phyloP scores from a whole-genome alignment of 768 basidiomycete genomes.

The Chalciporus sphaerocephalus region DNA sequence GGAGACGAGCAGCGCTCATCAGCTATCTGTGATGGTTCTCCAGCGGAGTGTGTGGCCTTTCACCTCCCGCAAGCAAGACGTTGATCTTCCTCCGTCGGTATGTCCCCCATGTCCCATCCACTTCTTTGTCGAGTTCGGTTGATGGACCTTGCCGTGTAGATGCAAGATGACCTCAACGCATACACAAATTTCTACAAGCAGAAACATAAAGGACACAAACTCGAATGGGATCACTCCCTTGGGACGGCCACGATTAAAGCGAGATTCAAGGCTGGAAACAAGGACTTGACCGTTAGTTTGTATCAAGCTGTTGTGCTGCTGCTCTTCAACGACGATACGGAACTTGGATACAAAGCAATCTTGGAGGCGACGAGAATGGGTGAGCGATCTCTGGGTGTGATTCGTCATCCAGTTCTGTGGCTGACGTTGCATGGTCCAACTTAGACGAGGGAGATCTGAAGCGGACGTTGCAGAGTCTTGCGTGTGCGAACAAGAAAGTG shows the following conservation, averaged over 20 bases:
- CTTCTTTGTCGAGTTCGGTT: slow-evolving; percentile 2
- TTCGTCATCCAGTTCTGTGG: neutral
- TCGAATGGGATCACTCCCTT: slow-evolving; percentile 85
- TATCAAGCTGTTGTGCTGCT: slow-evolving; percentile 86
- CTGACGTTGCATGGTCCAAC: neutral
- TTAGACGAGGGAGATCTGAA: slow-evolving; percentile 68
- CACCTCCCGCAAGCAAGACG: slow-evolving; percentile 42
- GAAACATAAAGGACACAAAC: slow-evolving; percentile 69
- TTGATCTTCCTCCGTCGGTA: slow-evolving; percentile 54
- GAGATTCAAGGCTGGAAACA: slow-evolving; percentile 60
- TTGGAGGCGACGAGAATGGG: slow-evolving; percentile 66
- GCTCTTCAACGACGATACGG: slow-evolving; percentile 70
- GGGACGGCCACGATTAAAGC: slow-evolving; percentile 77
- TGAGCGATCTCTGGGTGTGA: slow-evolving; percentile 34
- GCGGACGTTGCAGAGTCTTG: slow-evolving; percentile 88
- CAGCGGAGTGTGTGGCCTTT: slow-evolving; percentile 90
- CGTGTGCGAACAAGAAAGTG: slow-evolving; percentile 87
- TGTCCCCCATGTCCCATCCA: slow-evolving; percentile 13
- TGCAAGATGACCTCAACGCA: slow-evolving; percentile 63
- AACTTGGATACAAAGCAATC: slow-evolving; percentile 65
- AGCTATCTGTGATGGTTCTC: slow-evolving; percentile 75
- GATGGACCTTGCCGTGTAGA: slow-evolving; percentile 39
- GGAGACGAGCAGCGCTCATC: slow-evolving; percentile 38
- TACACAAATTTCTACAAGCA: slow-evolving; percentile 72
- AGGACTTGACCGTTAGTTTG: slow-evolving; percentile 87